Percentiles rank a stretch among this genome's conserved stretches.
Conservation (phyloP, 1,284 basidiomycete genomes). For the Trichosporon sp. region DNA sequence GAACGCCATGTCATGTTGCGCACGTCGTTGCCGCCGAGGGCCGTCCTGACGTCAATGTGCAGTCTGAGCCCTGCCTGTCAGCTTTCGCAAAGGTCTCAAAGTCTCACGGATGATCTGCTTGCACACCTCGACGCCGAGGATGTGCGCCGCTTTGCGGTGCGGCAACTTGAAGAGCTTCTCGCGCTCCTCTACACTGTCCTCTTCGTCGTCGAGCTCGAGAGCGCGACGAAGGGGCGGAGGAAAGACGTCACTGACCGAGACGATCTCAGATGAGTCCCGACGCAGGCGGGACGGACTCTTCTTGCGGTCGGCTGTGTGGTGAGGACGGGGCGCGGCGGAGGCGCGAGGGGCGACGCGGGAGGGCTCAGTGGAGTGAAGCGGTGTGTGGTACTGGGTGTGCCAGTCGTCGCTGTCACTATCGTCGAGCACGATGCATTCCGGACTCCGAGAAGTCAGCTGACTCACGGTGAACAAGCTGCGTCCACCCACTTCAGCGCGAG, state of each 20-base stretch:
- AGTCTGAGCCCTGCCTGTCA: neutral
- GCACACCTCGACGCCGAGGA: neutral
- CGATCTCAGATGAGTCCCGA: neutral
- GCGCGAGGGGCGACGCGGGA: neutral
- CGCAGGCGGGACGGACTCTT: neutral
- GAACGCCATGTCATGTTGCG: neutral
- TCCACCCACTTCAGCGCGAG: neutral
- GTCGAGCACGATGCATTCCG: neutral
- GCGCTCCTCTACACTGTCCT: neutral
- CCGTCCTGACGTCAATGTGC: neutral
- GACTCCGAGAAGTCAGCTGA: neutral
- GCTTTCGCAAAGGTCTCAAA: neutral
- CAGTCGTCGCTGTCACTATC: neutral
- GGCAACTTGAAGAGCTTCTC: neutral
- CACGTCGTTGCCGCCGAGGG: neutral
- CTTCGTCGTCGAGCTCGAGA: neutral
- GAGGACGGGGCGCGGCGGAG: neutral
- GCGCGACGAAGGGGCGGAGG: neutral
- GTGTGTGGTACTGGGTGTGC: neutral
- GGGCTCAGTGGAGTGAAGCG: neutral
- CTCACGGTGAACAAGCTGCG: neutral
- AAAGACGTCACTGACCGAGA: neutral
- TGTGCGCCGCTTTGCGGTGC: conserved; percentile 8
- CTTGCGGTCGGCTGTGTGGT: neutral
- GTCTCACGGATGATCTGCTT: neutral